A percentile compares a stretch with the other conserved stretches of the same genome.
Evolutionary conservation across 176 grass and related monocot genomes (phyloP).

Genomic region (Ampelocalamus luodianensis): DNA sequence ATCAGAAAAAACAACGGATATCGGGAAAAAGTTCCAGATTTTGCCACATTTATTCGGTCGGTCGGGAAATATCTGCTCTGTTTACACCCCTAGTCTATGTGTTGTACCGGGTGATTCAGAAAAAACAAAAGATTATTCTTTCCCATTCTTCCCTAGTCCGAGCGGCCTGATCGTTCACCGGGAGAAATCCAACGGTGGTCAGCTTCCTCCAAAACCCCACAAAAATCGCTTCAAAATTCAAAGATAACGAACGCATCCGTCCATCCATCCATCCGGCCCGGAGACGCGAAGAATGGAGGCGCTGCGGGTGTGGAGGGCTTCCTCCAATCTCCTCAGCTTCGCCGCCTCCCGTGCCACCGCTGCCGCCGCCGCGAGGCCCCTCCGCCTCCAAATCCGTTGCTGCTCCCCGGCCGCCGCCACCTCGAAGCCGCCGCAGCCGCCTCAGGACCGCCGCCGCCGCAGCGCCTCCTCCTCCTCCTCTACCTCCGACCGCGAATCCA

Average conservation of each 20-base stretch:
- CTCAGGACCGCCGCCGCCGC: conserved; percentile 57
- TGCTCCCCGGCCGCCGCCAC: conserved; percentile 50
- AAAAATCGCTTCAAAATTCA: conserved; percentile 27
- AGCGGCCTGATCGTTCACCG: background rate
- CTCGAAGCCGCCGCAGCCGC: conserved; percentile 41
- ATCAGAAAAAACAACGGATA: no score
- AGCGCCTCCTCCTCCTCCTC: conserved; percentile 61
- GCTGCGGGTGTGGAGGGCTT: conserved; percentile 77
- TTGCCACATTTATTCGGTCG: no score
- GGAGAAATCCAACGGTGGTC: background rate
- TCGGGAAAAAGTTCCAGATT: no score
- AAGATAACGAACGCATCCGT: conserved; percentile 26
- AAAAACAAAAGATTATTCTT: no score
- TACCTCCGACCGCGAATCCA: conserved; percentile 93
- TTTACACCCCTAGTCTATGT: no score
- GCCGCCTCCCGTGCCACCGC: conserved; percentile 42
- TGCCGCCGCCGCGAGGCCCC: conserved; percentile 21
- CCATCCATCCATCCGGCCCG: background rate
- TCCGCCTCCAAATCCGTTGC: conserved; percentile 44
- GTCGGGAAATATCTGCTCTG: no score
- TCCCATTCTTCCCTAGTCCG: background rate
- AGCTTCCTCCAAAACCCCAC: background rate
- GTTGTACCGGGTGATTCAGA: no score
- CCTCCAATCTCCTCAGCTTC: conserved; percentile 65
- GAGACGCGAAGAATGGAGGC: conserved; percentile 56